phyloP scores from a whole-genome alignment of 495 filamentous ascomycete species.

The Penicillium lagena region DNA sequence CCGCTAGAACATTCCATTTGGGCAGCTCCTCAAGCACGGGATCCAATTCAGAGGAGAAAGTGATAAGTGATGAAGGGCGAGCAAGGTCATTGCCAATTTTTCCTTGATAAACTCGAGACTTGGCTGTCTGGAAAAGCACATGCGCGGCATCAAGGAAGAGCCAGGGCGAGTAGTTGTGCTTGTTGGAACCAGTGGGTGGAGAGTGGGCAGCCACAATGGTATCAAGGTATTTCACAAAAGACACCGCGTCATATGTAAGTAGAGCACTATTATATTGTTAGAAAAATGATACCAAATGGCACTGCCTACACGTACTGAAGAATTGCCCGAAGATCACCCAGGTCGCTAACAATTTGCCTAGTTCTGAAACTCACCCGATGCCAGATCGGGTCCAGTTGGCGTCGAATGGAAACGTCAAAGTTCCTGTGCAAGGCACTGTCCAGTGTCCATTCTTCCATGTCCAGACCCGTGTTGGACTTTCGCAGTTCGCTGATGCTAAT shows the following conservation, averaged over 20 bases:
- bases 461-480: slow-evolving; percentile 79
- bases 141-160: slow-evolving; percentile 93
- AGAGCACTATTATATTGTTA: slow-evolving; percentile 44
- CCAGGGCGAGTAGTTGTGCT: slow-evolving; percentile 90
- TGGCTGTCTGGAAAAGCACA: slow-evolving; percentile 87
- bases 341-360: slow-evolving; percentile 83
- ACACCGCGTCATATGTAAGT: slow-evolving; percentile 83
- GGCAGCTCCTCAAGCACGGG: slow-evolving; percentile 93
- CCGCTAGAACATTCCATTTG: slow-evolving; percentile 83
- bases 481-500: slow-evolving; percentile 87
- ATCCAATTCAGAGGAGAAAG: slow-evolving; percentile 61
- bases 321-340: slow-evolving; percentile 80
- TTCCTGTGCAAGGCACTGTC: slow-evolving; percentile 90
- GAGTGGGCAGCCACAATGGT: slow-evolving; percentile 87
- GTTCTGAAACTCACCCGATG: slow-evolving; percentile 94
- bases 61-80: slow-evolving; percentile 19
- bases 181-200: slow-evolving; percentile 80
- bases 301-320: slow-evolving; percentile 51
- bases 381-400: slow-evolving; percentile 95
- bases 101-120: slow-evolving; percentile 79
- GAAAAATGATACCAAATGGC: not conserved
- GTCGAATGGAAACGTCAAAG: slow-evolving; percentile 81
- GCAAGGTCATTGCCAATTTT: slow-evolving; percentile 44
- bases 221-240: slow-evolving; percentile 88
- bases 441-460: slow-evolving; percentile 96